Evolutionary conservation across 1,284 basidiomycete species (phyloP), one percentile per base, ranked within the genome.

Genomic region (Salmacisia buchloeana): DNA sequence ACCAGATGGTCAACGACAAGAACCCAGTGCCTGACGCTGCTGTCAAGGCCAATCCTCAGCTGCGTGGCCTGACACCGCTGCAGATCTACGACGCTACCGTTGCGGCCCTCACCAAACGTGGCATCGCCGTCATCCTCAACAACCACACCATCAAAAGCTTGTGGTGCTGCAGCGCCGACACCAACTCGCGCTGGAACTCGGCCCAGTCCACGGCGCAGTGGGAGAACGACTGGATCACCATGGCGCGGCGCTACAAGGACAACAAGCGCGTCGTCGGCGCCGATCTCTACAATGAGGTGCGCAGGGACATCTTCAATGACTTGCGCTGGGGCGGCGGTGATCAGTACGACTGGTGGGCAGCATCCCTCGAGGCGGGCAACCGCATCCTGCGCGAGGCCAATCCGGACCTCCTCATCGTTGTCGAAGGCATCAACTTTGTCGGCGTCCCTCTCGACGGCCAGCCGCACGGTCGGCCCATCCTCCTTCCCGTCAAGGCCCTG

Each of bases 121-220:
- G 64, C 29, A 52, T 65, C n/a, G 64, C 64, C 36, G 64, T 65
- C 52, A 63, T 65, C 35, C 43, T 65, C 27, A 65, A 65, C 62
- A 65, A 65, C 62, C 54, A 59, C 33, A 65, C 64, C 2, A 35
- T 38, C 18, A 63, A 63, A 36, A 63, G 45, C 29, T 12, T 63
- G 25, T 65, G 64, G 64, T 65, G 64, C 62, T 65, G 64, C 58
- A 61, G 64, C 13, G 15, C 63, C 18, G 64, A 65, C 35, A 6
- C 6, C 5, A 65, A 65, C 38, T 56, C 61, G 27, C 54, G 64
- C 9, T 65, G 64, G 64, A 65, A 65, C 45, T 29, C n/a, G 13
- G 60, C 33, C 13, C 64, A 65, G 39, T 49, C 56, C 3, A 52
- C 38, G 4, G 34, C 15, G 33, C n/a, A 35, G 23, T 65, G 64